These are phyloP conservation scores for Eucalyptus erythrocorys DNA, from an alignment of 345 rosid species.

Conservation along the genomic window DNA sequence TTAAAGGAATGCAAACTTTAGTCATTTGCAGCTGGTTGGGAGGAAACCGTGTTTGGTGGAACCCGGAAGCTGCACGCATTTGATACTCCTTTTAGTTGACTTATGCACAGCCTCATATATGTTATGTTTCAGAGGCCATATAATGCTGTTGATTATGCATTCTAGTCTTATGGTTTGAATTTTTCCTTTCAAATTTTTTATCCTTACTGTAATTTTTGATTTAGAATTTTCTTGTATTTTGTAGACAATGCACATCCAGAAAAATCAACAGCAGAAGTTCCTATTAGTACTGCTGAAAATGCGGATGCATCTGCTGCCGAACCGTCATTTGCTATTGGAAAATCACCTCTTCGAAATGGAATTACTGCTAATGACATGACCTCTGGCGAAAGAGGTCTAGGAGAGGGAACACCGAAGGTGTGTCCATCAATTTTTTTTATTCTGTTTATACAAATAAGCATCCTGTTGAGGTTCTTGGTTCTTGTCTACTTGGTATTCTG, in stretches of 20 bases:
- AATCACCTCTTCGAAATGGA: conserved; percentile 41
- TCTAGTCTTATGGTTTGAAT: neutral
- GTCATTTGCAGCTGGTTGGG: neutral
- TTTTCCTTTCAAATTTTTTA: neutral
- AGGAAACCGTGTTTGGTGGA: neutral
- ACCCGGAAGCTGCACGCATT: neutral
- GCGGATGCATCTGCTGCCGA: conserved; percentile 22
- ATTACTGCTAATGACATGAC: conserved; percentile 21
- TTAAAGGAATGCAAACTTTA: neutral
- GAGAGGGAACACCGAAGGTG: conserved; percentile 97
- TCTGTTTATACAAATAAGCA: neutral
- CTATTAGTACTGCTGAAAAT: neutral
- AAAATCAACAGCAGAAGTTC: conserved; percentile 4
- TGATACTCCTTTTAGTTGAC: neutral
- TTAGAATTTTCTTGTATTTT: neutral
- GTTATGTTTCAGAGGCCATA: neutral
- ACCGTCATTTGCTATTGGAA: conserved; percentile 36
- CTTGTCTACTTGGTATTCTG: neutral
- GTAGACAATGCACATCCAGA: conserved; percentile 13
- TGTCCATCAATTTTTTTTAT: neutral
- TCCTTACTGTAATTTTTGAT: too few species aligned
- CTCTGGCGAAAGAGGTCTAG: conserved; percentile 61
- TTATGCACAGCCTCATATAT: neutral
- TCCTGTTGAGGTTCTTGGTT: neutral
- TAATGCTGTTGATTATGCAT: neutral